phyloP scores from a whole-genome alignment of 768 basidiomycete genomes.

The Tylopilus vinaceipallidus region DNA sequence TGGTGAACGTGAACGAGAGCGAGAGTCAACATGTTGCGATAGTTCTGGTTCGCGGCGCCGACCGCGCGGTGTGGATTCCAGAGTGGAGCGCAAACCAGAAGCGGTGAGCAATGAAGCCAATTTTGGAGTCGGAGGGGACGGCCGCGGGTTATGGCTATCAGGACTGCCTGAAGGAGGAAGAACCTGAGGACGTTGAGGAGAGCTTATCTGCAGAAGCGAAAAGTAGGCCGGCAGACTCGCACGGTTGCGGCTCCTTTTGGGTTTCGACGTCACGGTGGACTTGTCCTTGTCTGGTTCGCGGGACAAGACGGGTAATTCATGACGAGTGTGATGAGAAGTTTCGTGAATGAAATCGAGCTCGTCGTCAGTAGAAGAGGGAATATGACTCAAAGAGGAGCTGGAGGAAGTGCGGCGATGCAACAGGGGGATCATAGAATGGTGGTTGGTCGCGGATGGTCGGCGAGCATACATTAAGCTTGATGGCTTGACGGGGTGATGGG shows the following conservation, averaged over 20 bases:
- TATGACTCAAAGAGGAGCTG: constrained; percentile 30
- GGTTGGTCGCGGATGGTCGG: constrained; percentile 69
- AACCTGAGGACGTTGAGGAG: constrained; percentile 37
- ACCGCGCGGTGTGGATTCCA: constrained; percentile 51
- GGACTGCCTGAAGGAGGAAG: constrained; percentile 47
- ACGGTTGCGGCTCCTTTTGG: constrained; percentile 59
- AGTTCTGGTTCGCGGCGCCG: constrained; percentile 43
- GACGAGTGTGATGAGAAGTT: constrained; percentile 18
- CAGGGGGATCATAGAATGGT: constrained; percentile 56
- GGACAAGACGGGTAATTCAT: constrained; percentile 34
- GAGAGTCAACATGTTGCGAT: constrained; percentile 34
- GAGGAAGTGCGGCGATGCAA: constrained; percentile 53
- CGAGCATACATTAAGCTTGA: constrained; percentile 64
- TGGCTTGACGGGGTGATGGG: constrained; percentile 34
- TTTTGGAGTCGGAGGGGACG: constrained; percentile 65
- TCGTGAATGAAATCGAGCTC: constrained; percentile 40
- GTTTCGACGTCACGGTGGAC: constrained; percentile 35
- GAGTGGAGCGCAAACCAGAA: constrained; percentile 35
- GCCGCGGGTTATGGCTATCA: constrained; percentile 36
- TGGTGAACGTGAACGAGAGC: constrained; percentile 43
- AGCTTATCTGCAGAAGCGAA: constrained; percentile 60
- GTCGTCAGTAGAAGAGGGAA: constrained; percentile 44
- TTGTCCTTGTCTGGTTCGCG: constrained; percentile 25
- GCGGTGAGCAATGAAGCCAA: constrained; percentile 32
- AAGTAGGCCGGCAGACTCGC: constrained; percentile 76